Conservation (phyloP, 2,329 filamentous ascomycete species). For the Bimuria novae-zelandiae region DNA sequence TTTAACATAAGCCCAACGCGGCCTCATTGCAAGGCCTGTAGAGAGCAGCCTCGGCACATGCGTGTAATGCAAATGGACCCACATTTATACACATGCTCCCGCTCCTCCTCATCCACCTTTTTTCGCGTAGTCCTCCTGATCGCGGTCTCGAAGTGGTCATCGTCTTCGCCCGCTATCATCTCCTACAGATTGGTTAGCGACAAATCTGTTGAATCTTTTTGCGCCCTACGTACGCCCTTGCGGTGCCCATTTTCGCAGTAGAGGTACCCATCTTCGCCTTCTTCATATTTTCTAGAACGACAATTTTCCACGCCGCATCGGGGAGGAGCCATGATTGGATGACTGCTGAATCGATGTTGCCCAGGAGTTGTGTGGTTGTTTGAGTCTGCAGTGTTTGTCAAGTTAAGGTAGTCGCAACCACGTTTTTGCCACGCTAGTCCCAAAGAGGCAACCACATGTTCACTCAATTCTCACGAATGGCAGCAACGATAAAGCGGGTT, state of each 20-base stretch:
- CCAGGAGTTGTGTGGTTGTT: slow-evolving; percentile 11
- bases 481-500: slow-evolving; percentile 18
- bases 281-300: slow-evolving; percentile 68
- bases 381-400: slow-evolving; percentile 1
- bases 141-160: slow-evolving; percentile 68
- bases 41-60: neutral
- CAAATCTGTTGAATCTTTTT: neutral
- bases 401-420: slow-evolving; percentile 10
- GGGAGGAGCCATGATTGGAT: slow-evolving; percentile 12
- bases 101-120: slow-evolving; percentile 57
- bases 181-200: slow-evolving; percentile 24
- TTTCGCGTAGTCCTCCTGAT: slow-evolving; percentile 60
- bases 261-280: slow-evolving; percentile 73
- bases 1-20: too few relatives aligned
- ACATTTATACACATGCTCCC: slow-evolving; percentile 58
- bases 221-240: slow-evolving; percentile 63
- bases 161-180: slow-evolving; percentile 55
- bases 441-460: slow-evolving; percentile 27
- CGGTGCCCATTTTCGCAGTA: slow-evolving; percentile 83
- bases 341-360: neutral
- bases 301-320: slow-evolving; percentile 66
- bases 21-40: too few relatives aligned
- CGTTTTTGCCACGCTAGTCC: slow-evolving; percentile 25
- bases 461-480: slow-evolving; percentile 28
- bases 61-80: slow-evolving; percentile 12